A percentile compares a stretch with the other conserved stretches of the same genome.
These are phyloP conservation scores for Malus hybrid DNA, from an alignment of 331 rosid species.

Conservation along the genomic window DNA sequence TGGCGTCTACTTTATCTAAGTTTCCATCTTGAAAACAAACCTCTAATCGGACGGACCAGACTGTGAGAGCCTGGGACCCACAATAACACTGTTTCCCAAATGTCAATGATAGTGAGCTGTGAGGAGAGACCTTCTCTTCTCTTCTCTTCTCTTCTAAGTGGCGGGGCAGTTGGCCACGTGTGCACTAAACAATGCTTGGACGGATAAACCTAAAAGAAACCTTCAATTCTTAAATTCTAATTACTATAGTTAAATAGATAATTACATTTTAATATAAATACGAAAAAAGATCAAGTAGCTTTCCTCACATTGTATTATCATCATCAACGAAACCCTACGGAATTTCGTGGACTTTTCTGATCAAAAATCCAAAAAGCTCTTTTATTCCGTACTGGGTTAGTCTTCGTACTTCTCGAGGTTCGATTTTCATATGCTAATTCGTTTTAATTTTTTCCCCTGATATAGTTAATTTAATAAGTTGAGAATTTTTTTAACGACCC, in stretches of 20 bases:
- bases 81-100: background rate
- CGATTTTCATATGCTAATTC: background rate
- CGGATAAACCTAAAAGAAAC: background rate
- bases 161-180: background rate
- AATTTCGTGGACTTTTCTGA: slow-evolving; percentile 1
- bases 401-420: background rate
- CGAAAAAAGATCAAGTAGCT: background rate
- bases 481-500: background rate
- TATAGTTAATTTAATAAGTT: background rate
- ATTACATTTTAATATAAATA: background rate
- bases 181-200: background rate
- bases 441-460: background rate
- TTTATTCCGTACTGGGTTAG: background rate
- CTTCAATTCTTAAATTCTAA: background rate
- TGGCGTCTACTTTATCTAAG: no score
- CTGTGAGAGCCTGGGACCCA: background rate
- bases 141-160: background rate
- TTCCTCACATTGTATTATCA: background rate
- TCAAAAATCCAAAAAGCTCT: background rate
- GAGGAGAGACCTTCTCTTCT: background rate
- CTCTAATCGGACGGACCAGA: background rate
- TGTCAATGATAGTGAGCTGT: background rate
- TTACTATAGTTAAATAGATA: background rate
- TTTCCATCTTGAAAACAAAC: background rate
- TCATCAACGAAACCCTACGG: background rate